phyloP scores from a whole-genome alignment of 2,329 filamentous ascomycete species.

The Fusarium annulatum region DNA sequence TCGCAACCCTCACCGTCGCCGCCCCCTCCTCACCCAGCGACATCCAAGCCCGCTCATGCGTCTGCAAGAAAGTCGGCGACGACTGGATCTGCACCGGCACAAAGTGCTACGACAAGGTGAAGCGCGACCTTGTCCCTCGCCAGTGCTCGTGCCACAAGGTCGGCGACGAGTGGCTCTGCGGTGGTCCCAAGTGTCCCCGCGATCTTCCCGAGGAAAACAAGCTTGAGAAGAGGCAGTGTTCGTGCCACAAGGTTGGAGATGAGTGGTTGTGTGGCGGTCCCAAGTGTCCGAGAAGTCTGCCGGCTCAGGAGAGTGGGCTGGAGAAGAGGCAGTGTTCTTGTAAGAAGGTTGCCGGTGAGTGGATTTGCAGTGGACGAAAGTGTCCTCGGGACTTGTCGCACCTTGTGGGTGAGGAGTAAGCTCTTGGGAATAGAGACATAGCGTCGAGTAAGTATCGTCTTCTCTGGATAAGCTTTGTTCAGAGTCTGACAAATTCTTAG shows the following conservation, averaged over 20 bases:
- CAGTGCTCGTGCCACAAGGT: slow-evolving; percentile 11
- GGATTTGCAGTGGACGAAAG: neutral
- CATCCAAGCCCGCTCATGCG: slow-evolving; percentile 6
- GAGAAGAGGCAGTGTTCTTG: slow-evolving; percentile 1
- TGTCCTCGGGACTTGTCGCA: neutral
- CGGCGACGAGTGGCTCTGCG: slow-evolving; percentile 11
- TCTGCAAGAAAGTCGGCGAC: neutral
- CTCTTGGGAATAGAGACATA: accelerated
- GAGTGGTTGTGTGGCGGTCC: slow-evolving; percentile 8
- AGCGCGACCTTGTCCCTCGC: neutral
- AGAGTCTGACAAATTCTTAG: neutral
- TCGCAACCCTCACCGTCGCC: slow-evolving; percentile 20
- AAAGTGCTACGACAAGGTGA: neutral
- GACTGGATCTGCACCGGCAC: slow-evolving; percentile 14
- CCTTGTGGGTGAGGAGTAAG: neutral
- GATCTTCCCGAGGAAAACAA: neutral
- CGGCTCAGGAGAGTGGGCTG: neutral
- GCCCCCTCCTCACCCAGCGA: neutral
- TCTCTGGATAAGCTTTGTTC: accelerated
- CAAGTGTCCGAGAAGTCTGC: neutral
- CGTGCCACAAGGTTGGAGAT: neutral
- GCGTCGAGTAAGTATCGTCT: accelerated
- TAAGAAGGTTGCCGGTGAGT: neutral
- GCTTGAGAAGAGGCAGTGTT: slow-evolving; percentile 5
- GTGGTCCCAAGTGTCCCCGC: neutral